These are phyloP conservation scores for Kwoniella pini DNA, from an alignment of 768 basidiomycete species.

Conservation along the genomic window DNA sequence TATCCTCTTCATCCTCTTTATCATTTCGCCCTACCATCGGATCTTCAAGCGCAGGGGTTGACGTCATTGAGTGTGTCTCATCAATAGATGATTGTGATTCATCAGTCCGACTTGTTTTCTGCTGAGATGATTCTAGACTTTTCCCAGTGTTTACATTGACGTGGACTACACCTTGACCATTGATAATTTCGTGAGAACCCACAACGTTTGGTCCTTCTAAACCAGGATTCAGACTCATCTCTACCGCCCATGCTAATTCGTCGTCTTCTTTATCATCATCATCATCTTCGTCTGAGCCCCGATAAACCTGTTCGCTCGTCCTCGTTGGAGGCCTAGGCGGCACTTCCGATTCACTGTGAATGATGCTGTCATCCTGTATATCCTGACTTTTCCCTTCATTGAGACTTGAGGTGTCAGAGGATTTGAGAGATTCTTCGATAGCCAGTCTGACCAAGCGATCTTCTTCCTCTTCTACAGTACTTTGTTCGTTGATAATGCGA, in stretches of 20 bases:
- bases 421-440: constrained; percentile 34
- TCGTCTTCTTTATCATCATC: constrained; percentile 37
- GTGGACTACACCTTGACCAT: constrained; percentile 13
- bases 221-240: constrained; percentile 30
- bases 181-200: constrained; percentile 7
- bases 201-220: not conserved
- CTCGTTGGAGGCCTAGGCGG: constrained; percentile 10
- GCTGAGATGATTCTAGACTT: no score
- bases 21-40: not conserved
- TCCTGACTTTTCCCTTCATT: not conserved
- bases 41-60: no score
- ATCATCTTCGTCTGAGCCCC: constrained; percentile 6
- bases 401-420: no score
- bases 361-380: not conserved
- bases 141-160: not conserved
- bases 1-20: not conserved
- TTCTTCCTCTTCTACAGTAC: constrained; percentile 26
- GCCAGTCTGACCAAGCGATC: constrained; percentile 30
- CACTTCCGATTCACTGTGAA: not conserved
- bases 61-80: no score
- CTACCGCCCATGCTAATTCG: constrained; percentile 44
- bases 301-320: constrained; percentile 15
- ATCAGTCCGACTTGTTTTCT: no score
- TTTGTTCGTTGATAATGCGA: not conserved
- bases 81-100: no score